Conservation (phyloP, 495 filamentous ascomycete genomes). For the Xylaria cubensis region DNA sequence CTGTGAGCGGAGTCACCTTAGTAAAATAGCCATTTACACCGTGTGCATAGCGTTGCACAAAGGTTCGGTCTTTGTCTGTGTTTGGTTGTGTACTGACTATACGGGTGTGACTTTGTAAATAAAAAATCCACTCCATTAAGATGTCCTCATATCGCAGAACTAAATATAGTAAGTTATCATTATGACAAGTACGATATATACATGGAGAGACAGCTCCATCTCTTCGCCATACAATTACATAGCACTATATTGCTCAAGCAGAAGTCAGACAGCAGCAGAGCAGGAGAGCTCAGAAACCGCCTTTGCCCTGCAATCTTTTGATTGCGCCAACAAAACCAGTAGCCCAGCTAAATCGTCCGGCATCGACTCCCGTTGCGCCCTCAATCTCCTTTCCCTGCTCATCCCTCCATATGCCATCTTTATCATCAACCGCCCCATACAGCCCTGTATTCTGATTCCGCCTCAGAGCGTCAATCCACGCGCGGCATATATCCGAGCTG, state of each 20-base stretch:
- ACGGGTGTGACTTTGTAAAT: neutral
- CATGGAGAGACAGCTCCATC: neutral
- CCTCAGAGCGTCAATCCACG: constrained; percentile 67
- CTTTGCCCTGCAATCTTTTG: constrained; percentile 64
- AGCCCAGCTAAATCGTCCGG: constrained; percentile 65
- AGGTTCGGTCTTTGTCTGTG: neutral
- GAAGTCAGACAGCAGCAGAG: neutral
- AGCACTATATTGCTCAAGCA: no score
- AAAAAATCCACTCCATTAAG: no score
- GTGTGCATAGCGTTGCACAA: no score
- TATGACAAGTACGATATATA: no score
- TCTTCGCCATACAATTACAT: no score
- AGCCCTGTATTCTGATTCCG: constrained; percentile 73
- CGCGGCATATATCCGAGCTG: constrained; percentile 60
- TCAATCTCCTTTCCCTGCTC: constrained; percentile 58
- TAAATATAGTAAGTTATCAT: no score
- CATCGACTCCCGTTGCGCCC: constrained; percentile 65
- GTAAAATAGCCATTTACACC: no score
- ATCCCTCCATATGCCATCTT: constrained; percentile 70
- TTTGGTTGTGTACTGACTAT: no score
- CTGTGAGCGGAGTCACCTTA: neutral
- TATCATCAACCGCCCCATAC: constrained; percentile 62
- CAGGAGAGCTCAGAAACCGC: constrained; percentile 56
- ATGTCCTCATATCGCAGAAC: no score
- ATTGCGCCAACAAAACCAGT: constrained; percentile 68